Base-by-base conservation (phyloP, 1,284 basidiomycete genomes). In the Cryptococcus hybrid region DNA sequence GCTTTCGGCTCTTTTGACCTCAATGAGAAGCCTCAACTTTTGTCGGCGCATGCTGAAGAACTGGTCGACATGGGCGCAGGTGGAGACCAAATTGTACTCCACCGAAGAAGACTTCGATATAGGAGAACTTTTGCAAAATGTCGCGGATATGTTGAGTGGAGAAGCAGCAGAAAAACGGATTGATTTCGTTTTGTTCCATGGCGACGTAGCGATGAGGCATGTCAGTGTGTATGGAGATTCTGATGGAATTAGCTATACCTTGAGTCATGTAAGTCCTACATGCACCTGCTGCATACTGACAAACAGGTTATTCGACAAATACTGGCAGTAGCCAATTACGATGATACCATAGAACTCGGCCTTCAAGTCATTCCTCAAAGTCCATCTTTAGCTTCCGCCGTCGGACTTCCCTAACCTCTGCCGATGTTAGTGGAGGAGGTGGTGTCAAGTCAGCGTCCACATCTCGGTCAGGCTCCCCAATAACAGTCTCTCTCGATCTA, bases 11-110 rank as follows among this genome's bases (percentile, higher is more conserved):
- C 83, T 95, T 71, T 84, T 94, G 70, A 89, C 89, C 3, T 84
- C 87, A 36, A 89, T 94, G 88, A 90, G 90, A 77, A 89, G 88
- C 62, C 83, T 95, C 61, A 94, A 93, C 73, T 94, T 90, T 84
- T 94, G 66, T 89, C 89, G 1, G 88, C 89, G 11, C 89, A 93
- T 72, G 85, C 78, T 15, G 68, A 71, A 2, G 57, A 69, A 0
- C 54, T 77, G 7, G 69, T 66, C 5, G 55, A 60, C 35, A 47
- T 42, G 5, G 30, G n/a, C 36, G 52, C 9, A 35, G 3, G 46
- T 49, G 44, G 34, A 18, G 8, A 59, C 52, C 52, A 44, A 40
- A 3, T 7, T 46, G 30, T 18, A 34, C 34, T 47, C 18, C 8
- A 18, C 47, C 54, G 55, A 5, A 5, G 75, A 79, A 45, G 75